Percentiles rank a stretch among this genome's conserved stretches.
These are phyloP conservation scores for Bryum argenteum DNA, from an alignment of 225 moss, liverwort and hornwort species.

Conservation along the genomic window DNA sequence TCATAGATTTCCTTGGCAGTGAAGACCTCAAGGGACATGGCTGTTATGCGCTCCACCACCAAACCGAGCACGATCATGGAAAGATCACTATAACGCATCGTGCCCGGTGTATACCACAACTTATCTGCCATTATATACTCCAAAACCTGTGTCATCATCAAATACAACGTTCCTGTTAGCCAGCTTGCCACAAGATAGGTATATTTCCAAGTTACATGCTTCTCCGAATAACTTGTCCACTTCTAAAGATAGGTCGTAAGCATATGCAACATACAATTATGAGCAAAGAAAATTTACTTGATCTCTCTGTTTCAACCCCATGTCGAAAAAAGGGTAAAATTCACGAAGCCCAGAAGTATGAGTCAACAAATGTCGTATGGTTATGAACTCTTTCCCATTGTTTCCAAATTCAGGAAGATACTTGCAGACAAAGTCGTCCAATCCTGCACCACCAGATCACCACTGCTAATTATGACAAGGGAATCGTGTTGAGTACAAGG, in stretches of 20 bases:
- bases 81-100: constrained; percentile 70
- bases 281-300: constrained; percentile 35
- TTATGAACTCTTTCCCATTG: constrained; percentile 72
- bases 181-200: constrained; percentile 7
- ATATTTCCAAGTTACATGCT: background rate
- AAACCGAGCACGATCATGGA: constrained; percentile 79
- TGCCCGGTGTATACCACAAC: constrained; percentile 64
- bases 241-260: constrained; percentile 4
- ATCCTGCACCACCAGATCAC: constrained; percentile 45
- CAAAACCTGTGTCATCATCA: constrained; percentile 48
- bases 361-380: constrained; percentile 62
- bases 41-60: constrained; percentile 69
- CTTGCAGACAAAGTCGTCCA: constrained; percentile 71
- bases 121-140: constrained; percentile 71
- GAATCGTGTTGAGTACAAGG: background rate
- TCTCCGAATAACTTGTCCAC: background rate
- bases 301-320: constrained; percentile 61
- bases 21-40: constrained; percentile 59
- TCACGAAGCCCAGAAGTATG: constrained; percentile 77
- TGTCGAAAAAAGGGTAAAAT: constrained; percentile 75
- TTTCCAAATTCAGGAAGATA: constrained; percentile 74
- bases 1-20: constrained; percentile 58
- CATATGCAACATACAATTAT: background rate
- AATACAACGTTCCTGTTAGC: constrained; percentile 25
- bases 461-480: constrained; percentile 15